A percentile compares a stretch with the other conserved stretches of the same genome.
phyloP scores from a whole-genome alignment of 352 stramenopile genomes.

The Plasmopara viticola region DNA sequence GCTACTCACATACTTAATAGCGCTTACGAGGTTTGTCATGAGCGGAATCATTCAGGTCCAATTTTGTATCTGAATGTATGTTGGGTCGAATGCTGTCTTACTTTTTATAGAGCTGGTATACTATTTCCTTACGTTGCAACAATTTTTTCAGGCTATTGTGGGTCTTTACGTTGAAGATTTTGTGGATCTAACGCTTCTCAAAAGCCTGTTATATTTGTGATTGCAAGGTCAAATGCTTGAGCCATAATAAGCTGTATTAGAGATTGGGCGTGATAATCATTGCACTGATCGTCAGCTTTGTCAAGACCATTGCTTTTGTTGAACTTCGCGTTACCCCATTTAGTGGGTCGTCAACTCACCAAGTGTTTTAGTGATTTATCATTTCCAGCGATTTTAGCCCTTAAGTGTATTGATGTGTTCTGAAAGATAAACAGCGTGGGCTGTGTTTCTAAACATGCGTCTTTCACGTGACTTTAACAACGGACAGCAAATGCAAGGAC shows the following conservation, averaged over 20 bases:
- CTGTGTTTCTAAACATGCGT: not conserved
- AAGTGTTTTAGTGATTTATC: constrained; percentile 53
- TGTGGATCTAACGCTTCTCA: constrained; percentile 51
- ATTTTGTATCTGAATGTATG: constrained; percentile 72
- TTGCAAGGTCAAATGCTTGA: constrained; percentile 59
- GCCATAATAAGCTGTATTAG: constrained; percentile 53
- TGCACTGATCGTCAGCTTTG: constrained; percentile 33
- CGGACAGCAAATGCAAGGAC: constrained; percentile 59
- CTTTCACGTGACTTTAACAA: not conserved
- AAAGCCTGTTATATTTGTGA: constrained; percentile 48
- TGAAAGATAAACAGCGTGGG: constrained; percentile 34
- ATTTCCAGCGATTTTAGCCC: constrained; percentile 45
- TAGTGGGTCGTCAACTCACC: constrained; percentile 59
- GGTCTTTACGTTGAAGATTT: constrained; percentile 69
- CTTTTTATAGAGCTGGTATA: too few relatives aligned
- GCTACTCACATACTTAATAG: constrained; percentile 57
- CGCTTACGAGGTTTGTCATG: constrained; percentile 56
- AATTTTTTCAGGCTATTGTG: constrained; percentile 41
- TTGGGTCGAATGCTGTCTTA: not conserved
- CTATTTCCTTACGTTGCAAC: not conserved
- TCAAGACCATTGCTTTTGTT: constrained; percentile 36
- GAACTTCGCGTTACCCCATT: constrained; percentile 45
- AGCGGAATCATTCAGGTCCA: constrained; percentile 67
- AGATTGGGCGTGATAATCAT: constrained; percentile 70
- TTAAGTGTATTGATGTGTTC: constrained; percentile 37